Evolutionary conservation across 108 stramenopile genomes (phyloP).

Genomic region (Discostella pseudostelligera): DNA sequence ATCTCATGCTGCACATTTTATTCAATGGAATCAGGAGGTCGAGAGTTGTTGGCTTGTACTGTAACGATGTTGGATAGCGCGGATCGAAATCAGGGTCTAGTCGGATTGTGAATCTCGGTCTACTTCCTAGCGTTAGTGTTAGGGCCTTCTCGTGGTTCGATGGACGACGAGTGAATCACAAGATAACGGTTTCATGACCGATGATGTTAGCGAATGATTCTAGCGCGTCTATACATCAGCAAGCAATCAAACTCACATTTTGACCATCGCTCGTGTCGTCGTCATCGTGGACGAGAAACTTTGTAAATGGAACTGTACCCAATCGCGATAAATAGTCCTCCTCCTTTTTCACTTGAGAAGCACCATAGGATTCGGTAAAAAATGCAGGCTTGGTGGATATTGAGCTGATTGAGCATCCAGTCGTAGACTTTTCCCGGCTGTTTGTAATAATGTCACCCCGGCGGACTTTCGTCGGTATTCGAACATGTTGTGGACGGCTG

Average conservation of each 20-base stretch:
- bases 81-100: conserved; percentile 30
- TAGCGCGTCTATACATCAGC: too few species aligned
- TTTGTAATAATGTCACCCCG: too few species aligned
- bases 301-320: conserved; percentile 6
- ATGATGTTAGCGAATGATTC: too few species aligned
- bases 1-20: conserved; percentile 10
- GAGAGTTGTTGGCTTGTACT: not conserved
- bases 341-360: conserved; percentile 1
- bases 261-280: not conserved
- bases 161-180: not conserved
- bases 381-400: conserved; percentile 9
- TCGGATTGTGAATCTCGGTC: not conserved
- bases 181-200: not conserved
- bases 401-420: not conserved
- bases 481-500: conserved; percentile 7
- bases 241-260: not conserved
- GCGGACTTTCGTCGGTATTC: not conserved
- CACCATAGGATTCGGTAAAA: not conserved
- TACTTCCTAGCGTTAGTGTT: not conserved
- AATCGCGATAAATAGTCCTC: not conserved
- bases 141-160: not conserved
- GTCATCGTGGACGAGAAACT: conserved; percentile 1
- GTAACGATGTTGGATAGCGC: not conserved
- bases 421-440: not conserved
- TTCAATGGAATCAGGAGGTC: conserved; percentile 1